A percentile compares a stretch with the other conserved stretches of the same genome.
phyloP scores from a whole-genome alignment of 208 protist genomes.

The Acanthamoeba rhysodes region DNA sequence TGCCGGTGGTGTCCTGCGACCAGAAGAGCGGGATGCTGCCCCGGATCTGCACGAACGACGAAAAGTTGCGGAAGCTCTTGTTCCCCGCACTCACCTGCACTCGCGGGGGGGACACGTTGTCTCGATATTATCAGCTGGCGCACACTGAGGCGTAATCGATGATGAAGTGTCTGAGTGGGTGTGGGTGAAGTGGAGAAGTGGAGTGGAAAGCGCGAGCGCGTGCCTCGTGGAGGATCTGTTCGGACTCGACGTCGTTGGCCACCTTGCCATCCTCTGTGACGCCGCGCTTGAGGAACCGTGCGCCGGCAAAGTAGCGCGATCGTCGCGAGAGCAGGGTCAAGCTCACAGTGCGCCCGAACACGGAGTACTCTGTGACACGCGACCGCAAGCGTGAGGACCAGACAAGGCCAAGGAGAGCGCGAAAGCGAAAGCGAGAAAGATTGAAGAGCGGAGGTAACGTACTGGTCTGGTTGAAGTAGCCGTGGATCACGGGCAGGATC shows the following conservation, averaged over 20 bases:
- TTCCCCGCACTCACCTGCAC: conserved; percentile 55
- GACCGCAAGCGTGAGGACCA: neutral
- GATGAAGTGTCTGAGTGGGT: neutral
- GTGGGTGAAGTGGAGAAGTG: neutral
- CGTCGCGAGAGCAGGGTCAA: conserved; percentile 96
- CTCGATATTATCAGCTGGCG: neutral
- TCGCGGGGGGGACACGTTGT: neutral
- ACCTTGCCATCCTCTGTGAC: conserved; percentile 92
- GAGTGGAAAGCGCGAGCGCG: neutral
- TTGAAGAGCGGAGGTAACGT: neutral
- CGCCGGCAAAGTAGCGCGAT: conserved; percentile 94
- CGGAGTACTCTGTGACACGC: conserved; percentile 73
- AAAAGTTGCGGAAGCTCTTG: conserved; percentile 75
- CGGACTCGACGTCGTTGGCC: conserved; percentile 93
- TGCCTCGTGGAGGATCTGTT: conserved; percentile 92
- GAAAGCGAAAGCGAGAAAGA: neutral
- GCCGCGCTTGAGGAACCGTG: conserved; percentile 96
- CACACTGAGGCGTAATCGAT: neutral
- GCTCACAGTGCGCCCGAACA: conserved; percentile 82
- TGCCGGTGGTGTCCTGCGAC: conserved; percentile 88
- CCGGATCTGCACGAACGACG: conserved; percentile 91
- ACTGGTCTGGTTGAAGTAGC: conserved; percentile 87
- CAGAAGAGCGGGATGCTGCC: conserved; percentile 93
- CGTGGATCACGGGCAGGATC: conserved; percentile 89
- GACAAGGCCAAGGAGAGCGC: neutral